Evolutionary conservation across 345 rosid genomes (phyloP), one percentile per base, ranked within the genome.

Genomic region (Melaleuca alternifolia): DNA sequence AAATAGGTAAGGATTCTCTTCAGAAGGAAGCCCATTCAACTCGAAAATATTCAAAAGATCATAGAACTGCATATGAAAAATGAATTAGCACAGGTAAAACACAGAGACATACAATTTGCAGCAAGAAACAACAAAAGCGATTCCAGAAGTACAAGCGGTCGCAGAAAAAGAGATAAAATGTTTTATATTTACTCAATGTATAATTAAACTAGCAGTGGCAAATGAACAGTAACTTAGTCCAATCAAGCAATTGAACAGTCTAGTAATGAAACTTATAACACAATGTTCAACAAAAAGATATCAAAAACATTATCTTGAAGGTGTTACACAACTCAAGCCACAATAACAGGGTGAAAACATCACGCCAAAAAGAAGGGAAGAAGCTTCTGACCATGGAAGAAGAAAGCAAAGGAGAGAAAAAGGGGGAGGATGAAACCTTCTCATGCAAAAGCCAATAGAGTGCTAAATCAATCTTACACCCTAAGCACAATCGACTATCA

Each of bases 11-110:
- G 99, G 99, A 85, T 97, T 97, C 91, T 94, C 98, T 91, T 94
- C 99, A 10, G 98, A 96, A 30, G 99, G 99, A 84, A 97, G 96
- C 84, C 99, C 99, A 87, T 97, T 97, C 50, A 97, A 96, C 93
- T 96, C 98, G 85, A 96, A 97, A 59, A 97, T 97, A 84, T 97
- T 97, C 85, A 97, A 71, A 44, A 97, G 94, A 90, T 97, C 99
- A 87, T 97, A 97, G 89, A 94, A 97, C 99, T 97, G 96, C 97
- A 94, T 85, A 84, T 88, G 85, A 53, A 41, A 48, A 83, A 83
- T 51, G 48, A 15, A 3, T 51, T 30, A 51, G n/a, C 85, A 83
- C 62, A 33, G 48, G 48, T 8, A 21, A 71, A 71, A 48, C 48
- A 71, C 37, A 48, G 8, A 71, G 81, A 71, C 6, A 11, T 71